Percentiles rank a stretch among this genome's conserved stretches.
phyloP scores from a whole-genome alignment of 768 basidiomycete species.

The Pleurotus sapidus region DNA sequence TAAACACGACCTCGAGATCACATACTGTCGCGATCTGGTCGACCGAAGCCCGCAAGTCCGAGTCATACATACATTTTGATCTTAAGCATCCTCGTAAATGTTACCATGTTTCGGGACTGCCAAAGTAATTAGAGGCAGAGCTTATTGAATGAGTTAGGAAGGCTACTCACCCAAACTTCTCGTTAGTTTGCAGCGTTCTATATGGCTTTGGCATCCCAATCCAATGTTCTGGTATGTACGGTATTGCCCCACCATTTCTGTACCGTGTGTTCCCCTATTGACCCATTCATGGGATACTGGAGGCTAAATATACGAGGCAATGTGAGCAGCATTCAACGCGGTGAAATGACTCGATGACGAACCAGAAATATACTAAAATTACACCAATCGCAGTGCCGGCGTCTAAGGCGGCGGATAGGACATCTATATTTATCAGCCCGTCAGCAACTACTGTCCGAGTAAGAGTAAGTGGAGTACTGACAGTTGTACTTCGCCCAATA shows the following conservation, averaged over 20 bases:
- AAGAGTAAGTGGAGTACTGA: conserved; percentile 22
- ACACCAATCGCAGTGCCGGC: conserved; percentile 64
- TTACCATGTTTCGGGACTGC: conserved; percentile 8
- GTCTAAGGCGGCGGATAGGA: conserved; percentile 74
- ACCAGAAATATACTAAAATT: conserved; percentile 70
- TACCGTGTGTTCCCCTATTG: conserved; percentile 32
- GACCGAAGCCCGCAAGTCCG: conserved; percentile 1
- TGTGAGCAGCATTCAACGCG: neutral
- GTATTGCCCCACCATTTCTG: conserved; percentile 42
- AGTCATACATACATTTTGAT: neutral
- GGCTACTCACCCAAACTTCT: conserved; percentile 30
- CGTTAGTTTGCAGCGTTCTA: conserved; percentile 14
- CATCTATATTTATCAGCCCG: conserved; percentile 37
- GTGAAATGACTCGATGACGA: conserved; percentile 13
- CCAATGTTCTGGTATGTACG: conserved; percentile 22
- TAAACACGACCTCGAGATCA: conserved; percentile 1
- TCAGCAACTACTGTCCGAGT: neutral
- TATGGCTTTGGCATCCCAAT: conserved; percentile 19
- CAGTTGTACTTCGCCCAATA: conserved; percentile 84
- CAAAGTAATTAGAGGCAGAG: too few relatives aligned
- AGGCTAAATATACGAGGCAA: conserved; percentile 22
- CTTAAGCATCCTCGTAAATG: neutral
- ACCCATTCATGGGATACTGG: conserved; percentile 42
- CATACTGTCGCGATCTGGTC: conserved; percentile 1
- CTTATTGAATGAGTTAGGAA: too few relatives aligned